Evolutionary conservation across 1,284 basidiomycete genomes (phyloP), one percentile per base, ranked within the genome.

Genomic region (Trametes polyzona): DNA sequence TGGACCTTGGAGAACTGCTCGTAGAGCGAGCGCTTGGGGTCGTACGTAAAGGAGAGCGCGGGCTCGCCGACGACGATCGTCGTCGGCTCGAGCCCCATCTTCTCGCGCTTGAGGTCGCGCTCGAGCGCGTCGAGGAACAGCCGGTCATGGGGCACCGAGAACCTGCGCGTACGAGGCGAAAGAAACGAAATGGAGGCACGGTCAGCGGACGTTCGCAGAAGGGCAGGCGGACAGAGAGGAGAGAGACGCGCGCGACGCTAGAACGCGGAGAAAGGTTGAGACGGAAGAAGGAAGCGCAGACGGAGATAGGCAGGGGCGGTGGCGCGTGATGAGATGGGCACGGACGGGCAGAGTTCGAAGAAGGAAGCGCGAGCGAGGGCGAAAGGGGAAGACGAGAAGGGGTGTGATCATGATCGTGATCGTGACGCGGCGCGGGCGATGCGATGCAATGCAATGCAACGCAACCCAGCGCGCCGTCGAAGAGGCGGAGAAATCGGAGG

Each of bases 61-160:
- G 94, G 94, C 74, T 96, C 94, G 55, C 91, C 87, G 7, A 79
- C 73, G 29, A 88, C 78, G 44, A 82, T 74, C 2, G 93, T 95
- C 2, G 94, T 95, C 0, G 93, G 83, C 68, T 94, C 92, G 47
- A 86, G 78, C 0, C 91, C 89, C 78, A 90, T 88, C 75, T 95
- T 96, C 73, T 96, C 93, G 39, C 94, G 84, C 76, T 96, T 96
- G 54, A 96, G 82, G 71, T 96, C 94, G 47, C 94, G 89, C 72
- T 96, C 94, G 36, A 96, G 83, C 24, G 94, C 94, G 69, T 96
- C 94, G 47, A 96, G 84, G 78, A 96, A 96, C 48, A 96, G 86
- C n/a, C 94, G 88, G 73, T 96, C 94, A 63, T 96, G 94, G 3
- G 93, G 93, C 11, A 96, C 94, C 1, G 86, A 88, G 73, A 86